phyloP scores from a whole-genome alignment of 129 eudicot species.

The Mikania micrantha region DNA sequence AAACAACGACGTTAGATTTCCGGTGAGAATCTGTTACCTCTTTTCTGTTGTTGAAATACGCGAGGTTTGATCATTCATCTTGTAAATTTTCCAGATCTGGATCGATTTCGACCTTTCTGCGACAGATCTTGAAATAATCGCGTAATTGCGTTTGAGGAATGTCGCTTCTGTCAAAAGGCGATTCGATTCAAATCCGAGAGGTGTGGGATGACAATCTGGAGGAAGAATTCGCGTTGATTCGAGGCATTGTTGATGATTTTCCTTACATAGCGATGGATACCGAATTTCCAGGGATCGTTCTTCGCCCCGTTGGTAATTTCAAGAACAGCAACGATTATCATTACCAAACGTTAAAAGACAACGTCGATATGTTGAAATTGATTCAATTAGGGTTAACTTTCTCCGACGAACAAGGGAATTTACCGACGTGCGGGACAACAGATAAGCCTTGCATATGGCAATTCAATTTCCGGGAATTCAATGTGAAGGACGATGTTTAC shows the following conservation, averaged over 20 bases:
- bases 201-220: conserved; percentile 80
- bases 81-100: conserved; percentile 26
- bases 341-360: conserved; percentile 72
- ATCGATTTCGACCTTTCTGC: conserved; percentile 6
- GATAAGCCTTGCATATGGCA: conserved; percentile 71
- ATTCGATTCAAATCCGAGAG: conserved; percentile 75
- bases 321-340: conserved; percentile 61
- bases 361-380: conserved; percentile 76
- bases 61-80: background rate
- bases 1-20: conserved; percentile 2
- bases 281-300: conserved; percentile 82
- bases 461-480: conserved; percentile 80
- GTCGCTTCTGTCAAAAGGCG: conserved; percentile 66
- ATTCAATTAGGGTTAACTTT: conserved; percentile 84
- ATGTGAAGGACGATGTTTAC: conserved; percentile 71
- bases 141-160: conserved; percentile 24
- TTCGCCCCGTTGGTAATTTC: conserved; percentile 74
- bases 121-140: background rate
- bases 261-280: conserved; percentile 89
- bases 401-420: conserved; percentile 63
- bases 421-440: conserved; percentile 55
- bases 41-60: background rate
- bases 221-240: conserved; percentile 67
- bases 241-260: conserved; percentile 56
- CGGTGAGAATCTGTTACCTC: conserved; percentile 6